Percentiles rank a stretch among this genome's conserved stretches.
Conservation (phyloP, 2,329 filamentous ascomycete genomes). For the Alternaria atra region DNA sequence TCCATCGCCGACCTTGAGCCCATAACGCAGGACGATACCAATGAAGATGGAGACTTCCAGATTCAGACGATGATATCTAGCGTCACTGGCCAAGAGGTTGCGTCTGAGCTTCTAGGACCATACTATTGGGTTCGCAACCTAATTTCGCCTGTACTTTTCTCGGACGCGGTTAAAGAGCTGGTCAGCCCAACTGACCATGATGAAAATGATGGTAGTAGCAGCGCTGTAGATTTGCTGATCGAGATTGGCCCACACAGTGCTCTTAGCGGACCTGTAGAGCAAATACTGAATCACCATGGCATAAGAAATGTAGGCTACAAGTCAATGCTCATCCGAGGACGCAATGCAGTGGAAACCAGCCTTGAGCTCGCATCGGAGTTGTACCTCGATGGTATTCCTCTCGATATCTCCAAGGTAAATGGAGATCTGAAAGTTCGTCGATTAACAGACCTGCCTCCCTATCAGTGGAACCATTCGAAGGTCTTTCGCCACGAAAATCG, state of each 20-base stretch:
- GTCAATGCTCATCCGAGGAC: background rate
- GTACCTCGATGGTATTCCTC: background rate
- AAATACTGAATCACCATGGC: background rate
- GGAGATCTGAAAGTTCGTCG: no score
- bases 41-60: no score
- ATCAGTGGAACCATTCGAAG: conserved; percentile 19
- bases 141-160: conserved; percentile 15
- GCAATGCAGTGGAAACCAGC: background rate
- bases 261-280: background rate
- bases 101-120: background rate
- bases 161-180: background rate
- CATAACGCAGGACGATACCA: background rate
- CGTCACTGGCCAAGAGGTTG: conserved; percentile 1
- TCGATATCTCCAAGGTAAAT: background rate
- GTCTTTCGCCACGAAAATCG: background rate
- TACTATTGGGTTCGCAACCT: conserved; percentile 24
- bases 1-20: no score
- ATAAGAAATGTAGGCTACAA: background rate
- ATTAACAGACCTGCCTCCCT: conserved; percentile 11
- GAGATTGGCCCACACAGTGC: conserved; percentile 24
- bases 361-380: background rate
- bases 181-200: no score
- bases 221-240: conserved; percentile 6
- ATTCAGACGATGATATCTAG: conserved; percentile 11
- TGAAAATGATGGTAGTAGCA: no score